Percentiles rank a stretch among this genome's conserved stretches.
These are phyloP conservation scores for Begonia fuchsioides DNA, from an alignment of 306 rosid genomes.

Conservation along the genomic window DNA sequence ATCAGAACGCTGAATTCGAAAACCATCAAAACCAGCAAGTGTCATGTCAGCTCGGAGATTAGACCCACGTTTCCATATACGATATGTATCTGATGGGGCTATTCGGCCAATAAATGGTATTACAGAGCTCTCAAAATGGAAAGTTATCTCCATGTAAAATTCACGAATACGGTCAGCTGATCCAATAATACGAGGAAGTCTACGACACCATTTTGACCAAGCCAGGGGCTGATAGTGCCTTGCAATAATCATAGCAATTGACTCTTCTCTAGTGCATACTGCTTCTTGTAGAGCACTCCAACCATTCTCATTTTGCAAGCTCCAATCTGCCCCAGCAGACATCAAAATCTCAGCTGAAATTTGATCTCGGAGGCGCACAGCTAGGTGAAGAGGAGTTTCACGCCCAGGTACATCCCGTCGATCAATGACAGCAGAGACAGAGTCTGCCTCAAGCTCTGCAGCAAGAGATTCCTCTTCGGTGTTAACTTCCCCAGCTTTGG, in stretches of 20 bases:
- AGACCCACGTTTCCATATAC: conserved; percentile 98
- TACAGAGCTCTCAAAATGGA: conserved; percentile 96
- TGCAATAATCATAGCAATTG: conserved; percentile 84
- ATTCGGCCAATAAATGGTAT: conserved; percentile 93
- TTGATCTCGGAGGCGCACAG: conserved; percentile 77
- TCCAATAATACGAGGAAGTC: conserved; percentile 92
- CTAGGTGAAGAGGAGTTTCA: conserved; percentile 96
- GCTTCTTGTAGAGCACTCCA: conserved; percentile 99
- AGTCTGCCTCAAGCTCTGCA: conserved; percentile 72
- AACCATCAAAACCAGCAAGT: conserved; percentile 97
- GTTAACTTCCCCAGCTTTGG: conserved; percentile 75
- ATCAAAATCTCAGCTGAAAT: conserved; percentile 78
- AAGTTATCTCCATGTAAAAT: conserved; percentile 95
- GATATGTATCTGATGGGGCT: conserved; percentile 95
- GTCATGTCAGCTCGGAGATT: conserved; percentile 99
- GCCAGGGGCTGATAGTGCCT: conserved; percentile 84
- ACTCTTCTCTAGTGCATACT: conserved; percentile 82
- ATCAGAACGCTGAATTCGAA: conserved; percentile 89
- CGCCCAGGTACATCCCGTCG: conserved; percentile 89
- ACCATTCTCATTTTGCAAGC: conserved; percentile 89
- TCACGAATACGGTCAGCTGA: conserved; percentile 86
- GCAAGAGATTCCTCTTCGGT: conserved; percentile 70
- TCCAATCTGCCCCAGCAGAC: conserved; percentile 98
- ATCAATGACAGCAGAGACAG: conserved; percentile 62
- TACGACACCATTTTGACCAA: conserved; percentile 99